Evolutionary conservation across 2,329 filamentous ascomycete genomes (phyloP).

Genomic region (Rhinocladiella mackenziei): DNA sequence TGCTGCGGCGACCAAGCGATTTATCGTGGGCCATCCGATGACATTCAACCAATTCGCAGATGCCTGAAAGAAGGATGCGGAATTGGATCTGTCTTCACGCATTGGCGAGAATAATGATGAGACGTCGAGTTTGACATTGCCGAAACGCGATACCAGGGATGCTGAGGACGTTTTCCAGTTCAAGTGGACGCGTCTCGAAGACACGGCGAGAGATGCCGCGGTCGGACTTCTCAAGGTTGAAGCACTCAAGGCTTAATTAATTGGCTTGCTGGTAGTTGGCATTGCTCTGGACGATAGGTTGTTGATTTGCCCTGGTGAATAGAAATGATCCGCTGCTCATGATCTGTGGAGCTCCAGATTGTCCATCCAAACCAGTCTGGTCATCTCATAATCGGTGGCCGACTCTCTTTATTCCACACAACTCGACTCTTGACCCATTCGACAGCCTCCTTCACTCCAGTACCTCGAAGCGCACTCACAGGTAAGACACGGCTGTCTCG

Average conservation of each 20-base stretch:
- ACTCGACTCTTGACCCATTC: constrained; percentile 92
- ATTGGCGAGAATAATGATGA: constrained; percentile 18
- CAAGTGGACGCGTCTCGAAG: constrained; percentile 10
- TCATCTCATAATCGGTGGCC: constrained; percentile 90
- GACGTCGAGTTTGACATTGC: constrained; percentile 9
- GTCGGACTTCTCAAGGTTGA: constrained; percentile 11
- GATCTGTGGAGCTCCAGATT: no score
- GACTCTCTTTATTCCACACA: constrained; percentile 91
- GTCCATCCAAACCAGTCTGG: no score
- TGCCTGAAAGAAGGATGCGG: constrained; percentile 1
- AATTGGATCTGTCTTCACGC: constrained; percentile 2
- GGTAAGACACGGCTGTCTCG: constrained; percentile 88
- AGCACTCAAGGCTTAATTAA: constrained; percentile 4
- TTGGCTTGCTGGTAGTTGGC: no score
- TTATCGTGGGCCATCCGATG: constrained; percentile 35
- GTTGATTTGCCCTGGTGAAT: no score
- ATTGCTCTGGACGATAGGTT: no score
- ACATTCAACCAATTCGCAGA: constrained; percentile 22
- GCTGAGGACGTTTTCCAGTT: constrained; percentile 15
- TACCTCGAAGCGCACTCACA: constrained; percentile 76
- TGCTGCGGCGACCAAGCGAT: constrained; percentile 43
- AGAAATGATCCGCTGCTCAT: no score
- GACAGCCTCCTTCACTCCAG: constrained; percentile 89
- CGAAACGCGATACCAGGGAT: constrained; percentile 14
- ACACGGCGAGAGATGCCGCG: constrained; percentile 10